Evolutionary conservation across 768 basidiomycete species (phyloP).

Genomic region (Lactifluus piperatus): DNA sequence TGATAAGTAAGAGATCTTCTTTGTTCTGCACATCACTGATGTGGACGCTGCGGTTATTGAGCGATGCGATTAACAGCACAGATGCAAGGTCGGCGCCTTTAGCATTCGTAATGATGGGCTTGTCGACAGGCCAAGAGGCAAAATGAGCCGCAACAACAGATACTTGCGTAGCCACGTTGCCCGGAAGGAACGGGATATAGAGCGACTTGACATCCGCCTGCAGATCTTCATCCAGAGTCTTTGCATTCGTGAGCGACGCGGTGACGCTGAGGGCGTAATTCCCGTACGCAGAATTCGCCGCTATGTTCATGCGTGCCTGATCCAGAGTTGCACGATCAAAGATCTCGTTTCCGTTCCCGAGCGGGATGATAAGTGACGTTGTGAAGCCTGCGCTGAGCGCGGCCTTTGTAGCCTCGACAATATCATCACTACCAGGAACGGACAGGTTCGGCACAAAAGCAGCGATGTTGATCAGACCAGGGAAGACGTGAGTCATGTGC

Average conservation of each 20-base stretch:
- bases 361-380: constrained; percentile 68
- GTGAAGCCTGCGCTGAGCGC: constrained; percentile 89
- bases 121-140: constrained; percentile 81
- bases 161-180: constrained; percentile 43
- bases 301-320: constrained; percentile 52
- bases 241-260: constrained; percentile 61
- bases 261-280: constrained; percentile 82
- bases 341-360: constrained; percentile 53
- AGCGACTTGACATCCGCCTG: constrained; percentile 75
- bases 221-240: constrained; percentile 60
- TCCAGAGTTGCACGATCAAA: constrained; percentile 62
- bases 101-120: constrained; percentile 92
- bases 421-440: constrained; percentile 44
- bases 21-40: constrained; percentile 80
- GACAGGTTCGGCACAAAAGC: constrained; percentile 76
- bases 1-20: constrained; percentile 85
- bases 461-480: constrained; percentile 83
- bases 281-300: constrained; percentile 57
- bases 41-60: constrained; percentile 83
- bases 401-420: constrained; percentile 64
- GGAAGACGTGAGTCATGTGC: constrained; percentile 82
- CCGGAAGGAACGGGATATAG: constrained; percentile 69
- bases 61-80: constrained; percentile 84
- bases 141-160: constrained; percentile 81
- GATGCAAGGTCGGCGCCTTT: constrained; percentile 89